Evolutionary conservation across 495 filamentous ascomycete species (phyloP).

Genomic region (Aspergillus conjunctus): DNA sequence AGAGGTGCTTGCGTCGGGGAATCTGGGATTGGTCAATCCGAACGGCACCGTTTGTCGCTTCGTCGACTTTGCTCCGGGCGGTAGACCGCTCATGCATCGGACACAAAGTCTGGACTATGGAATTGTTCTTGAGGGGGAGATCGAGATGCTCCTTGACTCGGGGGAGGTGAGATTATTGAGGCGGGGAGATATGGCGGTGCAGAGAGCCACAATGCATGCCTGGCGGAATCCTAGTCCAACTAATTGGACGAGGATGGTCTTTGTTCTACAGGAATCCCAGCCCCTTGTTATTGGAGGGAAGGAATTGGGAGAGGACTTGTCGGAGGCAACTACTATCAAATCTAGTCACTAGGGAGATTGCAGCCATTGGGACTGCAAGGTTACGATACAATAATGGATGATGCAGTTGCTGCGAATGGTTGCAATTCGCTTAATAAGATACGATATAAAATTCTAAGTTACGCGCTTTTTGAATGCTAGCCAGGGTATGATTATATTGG

Average conservation of each 20-base stretch:
- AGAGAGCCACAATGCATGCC: conserved; percentile 56
- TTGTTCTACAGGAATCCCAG: conserved; percentile 56
- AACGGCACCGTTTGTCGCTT: conserved; percentile 52
- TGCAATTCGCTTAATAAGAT: no score
- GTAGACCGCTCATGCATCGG: conserved; percentile 18
- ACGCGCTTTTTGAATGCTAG: no score
- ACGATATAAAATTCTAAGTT: no score
- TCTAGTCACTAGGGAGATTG: background rate
- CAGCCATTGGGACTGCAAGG: background rate
- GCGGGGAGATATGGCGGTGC: conserved; percentile 69
- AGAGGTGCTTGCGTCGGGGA: conserved; percentile 36
- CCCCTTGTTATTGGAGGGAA: conserved; percentile 43
- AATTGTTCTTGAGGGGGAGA: conserved; percentile 68
- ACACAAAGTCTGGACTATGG: conserved; percentile 67
- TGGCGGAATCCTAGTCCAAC: conserved; percentile 44
- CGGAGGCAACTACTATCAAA: conserved; percentile 8
- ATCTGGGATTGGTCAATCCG: conserved; percentile 53
- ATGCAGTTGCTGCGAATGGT: no score
- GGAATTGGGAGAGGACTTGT: conserved; percentile 50
- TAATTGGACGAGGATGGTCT: conserved; percentile 59
- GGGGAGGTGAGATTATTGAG: conserved; percentile 62
- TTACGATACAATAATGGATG: background rate
- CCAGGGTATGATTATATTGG: no score
- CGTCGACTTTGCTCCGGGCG: conserved; percentile 62
- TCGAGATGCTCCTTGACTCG: conserved; percentile 75